Base-by-base conservation (phyloP, 2,329 filamentous ascomycete genomes). In the Colletotrichum sp. region DNA sequence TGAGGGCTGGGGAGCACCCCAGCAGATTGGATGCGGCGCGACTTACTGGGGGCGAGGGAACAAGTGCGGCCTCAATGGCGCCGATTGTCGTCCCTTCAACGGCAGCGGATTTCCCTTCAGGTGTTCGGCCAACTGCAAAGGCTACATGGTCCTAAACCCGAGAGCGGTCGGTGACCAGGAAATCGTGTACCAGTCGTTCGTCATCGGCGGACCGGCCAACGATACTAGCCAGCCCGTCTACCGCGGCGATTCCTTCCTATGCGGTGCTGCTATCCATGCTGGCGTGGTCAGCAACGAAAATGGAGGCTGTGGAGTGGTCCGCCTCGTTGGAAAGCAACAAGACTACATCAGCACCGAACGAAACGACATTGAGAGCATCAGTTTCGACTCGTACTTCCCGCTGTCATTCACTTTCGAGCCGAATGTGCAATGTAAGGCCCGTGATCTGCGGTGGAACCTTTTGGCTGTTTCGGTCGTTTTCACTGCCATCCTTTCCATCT, bases 341-440 rank as follows among this genome's bases (percentile, higher is more conserved):
- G 86, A 90, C 65, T 98, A 93, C 81, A 85, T 89, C 57, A 89
- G 90, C 57, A 92, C 93, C 12, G 90, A 91, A 64, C 89, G 89
- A n/a, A 89, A 98, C 81, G 95, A 94, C 68, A 95, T 99, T 78
- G 85, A 88, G 32, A 98, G 95, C 77, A 88, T 95, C 70, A 90
- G 85, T 6, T 99, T 99, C 82, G 91, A 96, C 77, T 96, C 95
- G 0, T 95, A 95, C 78, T 99, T 99, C 80, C 97, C 97, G 1
- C 93, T 95, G 34, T 93, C 96, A 0, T 98, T 95, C 83, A 92
- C 91, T 21, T 99, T 99, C 79, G 85, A 95, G 6, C 84, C 88
- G 6, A 89, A 89, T 36, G 89, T 95, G 8, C 85, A 90, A 16
- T 94, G 95, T 80, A 90, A 92, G 66, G 93, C 95, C 18, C 89